Percentiles rank a stretch among this genome's conserved stretches.
These are phyloP conservation scores for Scheffersomyces lignicola DNA, from an alignment of 1,139 yeast species.

Conservation along the genomic window DNA sequence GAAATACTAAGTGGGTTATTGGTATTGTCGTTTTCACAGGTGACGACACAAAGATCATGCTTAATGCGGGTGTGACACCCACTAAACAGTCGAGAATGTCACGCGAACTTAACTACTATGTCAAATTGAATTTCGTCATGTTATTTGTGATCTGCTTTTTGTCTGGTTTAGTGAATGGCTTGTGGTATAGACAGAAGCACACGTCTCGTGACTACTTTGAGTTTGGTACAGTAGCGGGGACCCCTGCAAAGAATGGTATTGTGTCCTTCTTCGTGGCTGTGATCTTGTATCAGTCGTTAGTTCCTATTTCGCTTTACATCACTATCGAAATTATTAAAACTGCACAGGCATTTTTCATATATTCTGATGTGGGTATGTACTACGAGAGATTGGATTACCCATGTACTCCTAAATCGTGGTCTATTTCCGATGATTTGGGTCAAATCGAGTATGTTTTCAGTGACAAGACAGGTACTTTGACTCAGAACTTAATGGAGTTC, in stretches of 20 bases:
- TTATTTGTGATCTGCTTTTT: constrained; percentile 51
- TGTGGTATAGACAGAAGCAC: constrained; percentile 36
- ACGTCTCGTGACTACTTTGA: constrained; percentile 48
- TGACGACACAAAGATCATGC: constrained; percentile 55
- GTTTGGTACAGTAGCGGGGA: constrained; percentile 50
- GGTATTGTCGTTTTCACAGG: constrained; percentile 57
- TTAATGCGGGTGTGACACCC: constrained; percentile 59
- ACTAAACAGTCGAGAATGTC: constrained; percentile 56
- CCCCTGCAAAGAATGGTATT: constrained; percentile 53
- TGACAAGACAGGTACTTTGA: constrained; percentile 62
- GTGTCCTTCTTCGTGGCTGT: constrained; percentile 53
- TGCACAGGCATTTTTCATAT: constrained; percentile 57
- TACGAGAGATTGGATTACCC: constrained; percentile 54
- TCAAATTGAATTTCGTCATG: constrained; percentile 46
- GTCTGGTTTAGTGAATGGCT: constrained; percentile 54
- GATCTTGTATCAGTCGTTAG: constrained; percentile 57
- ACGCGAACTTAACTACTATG: constrained; percentile 51
- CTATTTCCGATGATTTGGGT: constrained; percentile 64
- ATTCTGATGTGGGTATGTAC: constrained; percentile 53
- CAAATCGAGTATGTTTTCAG: constrained; percentile 62
- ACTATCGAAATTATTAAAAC: constrained; percentile 62
- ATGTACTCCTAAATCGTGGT: constrained; percentile 63
- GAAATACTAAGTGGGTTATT: constrained; percentile 58
- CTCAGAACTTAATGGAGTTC: constrained; percentile 63
- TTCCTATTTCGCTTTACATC: constrained; percentile 60